Evolutionary conservation across 805 yeast genomes (phyloP).

Genomic region (Torulaspora gathmanii): DNA sequence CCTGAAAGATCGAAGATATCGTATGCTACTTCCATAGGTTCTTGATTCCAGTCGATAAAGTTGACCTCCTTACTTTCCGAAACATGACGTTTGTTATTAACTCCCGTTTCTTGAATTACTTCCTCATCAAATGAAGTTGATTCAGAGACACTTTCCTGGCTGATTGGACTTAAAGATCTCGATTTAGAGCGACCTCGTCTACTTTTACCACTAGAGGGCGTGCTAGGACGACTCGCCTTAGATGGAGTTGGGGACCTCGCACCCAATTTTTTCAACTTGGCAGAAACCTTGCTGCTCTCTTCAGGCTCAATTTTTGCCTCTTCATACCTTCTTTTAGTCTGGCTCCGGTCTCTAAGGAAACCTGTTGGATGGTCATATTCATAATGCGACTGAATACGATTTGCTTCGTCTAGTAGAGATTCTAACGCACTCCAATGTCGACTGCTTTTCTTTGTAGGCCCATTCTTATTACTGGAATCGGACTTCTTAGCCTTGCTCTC

Average conservation of each 20-base stretch:
- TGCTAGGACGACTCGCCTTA: neutral
- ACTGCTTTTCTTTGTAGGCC: neutral
- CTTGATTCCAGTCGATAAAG: constrained; percentile 17
- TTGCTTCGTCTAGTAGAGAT: constrained; percentile 28
- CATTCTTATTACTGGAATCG: neutral
- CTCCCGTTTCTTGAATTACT: neutral
- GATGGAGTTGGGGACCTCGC: neutral
- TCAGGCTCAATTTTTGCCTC: constrained; percentile 1
- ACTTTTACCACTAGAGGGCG: neutral
- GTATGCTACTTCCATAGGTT: constrained; percentile 10
- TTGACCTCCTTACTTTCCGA: constrained; percentile 5
- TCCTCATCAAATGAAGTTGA: neutral
- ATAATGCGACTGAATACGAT: constrained; percentile 24
- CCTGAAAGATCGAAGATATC: constrained; percentile 21
- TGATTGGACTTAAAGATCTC: neutral
- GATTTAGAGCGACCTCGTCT: neutral
- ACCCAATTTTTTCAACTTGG: neutral
- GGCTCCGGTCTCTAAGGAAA: constrained; percentile 21
- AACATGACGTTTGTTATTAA: neutral
- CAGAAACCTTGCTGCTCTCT: neutral
- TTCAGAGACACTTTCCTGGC: neutral
- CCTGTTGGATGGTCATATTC: constrained; percentile 26
- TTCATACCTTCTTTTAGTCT: neutral
- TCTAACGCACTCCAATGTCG: constrained; percentile 11
- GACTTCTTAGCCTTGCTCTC: neutral